Base-by-base conservation (phyloP, 805 yeast genomes). In the Sugiyamaella lignohabitans region DNA sequence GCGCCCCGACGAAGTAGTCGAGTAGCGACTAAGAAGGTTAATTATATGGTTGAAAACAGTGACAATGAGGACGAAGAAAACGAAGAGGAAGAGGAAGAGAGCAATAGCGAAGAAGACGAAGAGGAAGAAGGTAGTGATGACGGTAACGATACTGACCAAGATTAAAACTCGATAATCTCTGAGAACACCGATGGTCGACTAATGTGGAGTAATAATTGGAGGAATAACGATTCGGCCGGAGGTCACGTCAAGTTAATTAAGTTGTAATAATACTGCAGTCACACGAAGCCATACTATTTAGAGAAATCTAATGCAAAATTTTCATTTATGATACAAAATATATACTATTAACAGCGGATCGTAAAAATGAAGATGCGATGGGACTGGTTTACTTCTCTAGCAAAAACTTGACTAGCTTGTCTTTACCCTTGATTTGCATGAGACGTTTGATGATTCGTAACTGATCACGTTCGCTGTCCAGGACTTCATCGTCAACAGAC, bases 381-480 rank as follows among this genome's bases (percentile, higher is more conserved):
- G n/a, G n/a, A n/a, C n/a, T n/a, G n/a, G n/a, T n/a, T n/a, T 35
- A n/a, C 5, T 35, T 18, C 5, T 35, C 38, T 11, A 35, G 6
- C 11, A 87, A 69, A 60, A 87, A 83, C 38, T 75, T 63, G 53
- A 86, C 43, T 38, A 88, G 62, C 41, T 76, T 74, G 3, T 79
- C 86, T 54, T 75, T 74, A 1, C 95, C 95, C 62, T 84, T 88
- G 37, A 75, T 50, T 52, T 77, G 73, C 62, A 89, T 73, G 43
- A 89, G 65, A 55, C 70, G 67, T 57, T 78, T 81, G 38, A 88
- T 74, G 20, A 76, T 67, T 32, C 69, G 50, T 22, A 85, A 67
- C 43, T 80, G 80, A 2, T 65, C 59, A 1, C 76, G 36, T 53
- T 83, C 89, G 2, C 65, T 62, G 29, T 62, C 55, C 2, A 57